These are phyloP conservation scores for Cyanodermella asteris DNA, from an alignment of 2,329 filamentous ascomycete genomes.

Conservation along the genomic window DNA sequence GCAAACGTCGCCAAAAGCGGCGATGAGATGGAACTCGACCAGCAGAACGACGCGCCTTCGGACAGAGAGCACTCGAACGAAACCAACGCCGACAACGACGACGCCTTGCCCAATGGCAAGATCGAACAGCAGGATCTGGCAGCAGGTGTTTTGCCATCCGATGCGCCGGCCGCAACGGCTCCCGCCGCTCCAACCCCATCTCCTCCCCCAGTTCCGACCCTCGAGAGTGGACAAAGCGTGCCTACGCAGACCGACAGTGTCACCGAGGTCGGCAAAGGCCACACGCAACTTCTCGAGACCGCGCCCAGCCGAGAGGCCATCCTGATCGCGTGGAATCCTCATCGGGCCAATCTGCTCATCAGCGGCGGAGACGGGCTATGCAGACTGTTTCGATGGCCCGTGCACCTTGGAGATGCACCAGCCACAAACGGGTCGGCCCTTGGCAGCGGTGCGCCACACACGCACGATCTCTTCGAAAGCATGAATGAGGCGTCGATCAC, in stretches of 20 bases:
- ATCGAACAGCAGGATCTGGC: slow-evolving; percentile 6
- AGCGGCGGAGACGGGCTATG: slow-evolving; percentile 22
- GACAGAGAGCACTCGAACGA: slow-evolving; percentile 1
- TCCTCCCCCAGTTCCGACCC: slow-evolving; percentile 15
- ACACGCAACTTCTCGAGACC: slow-evolving; percentile 21
- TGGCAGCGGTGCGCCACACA: slow-evolving; percentile 5
- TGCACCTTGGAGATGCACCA: too few species aligned
- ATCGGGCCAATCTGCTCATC: slow-evolving; percentile 19
- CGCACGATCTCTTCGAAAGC: slow-evolving; percentile 15
- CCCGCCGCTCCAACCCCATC: slow-evolving; percentile 8
- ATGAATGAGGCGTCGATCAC: slow-evolving; percentile 18
- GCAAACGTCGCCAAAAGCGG: slow-evolving; percentile 11
- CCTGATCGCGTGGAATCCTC: slow-evolving; percentile 21
- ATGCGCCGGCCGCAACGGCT: slow-evolving; percentile 6
- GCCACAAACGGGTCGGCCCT: slow-evolving; percentile 14
- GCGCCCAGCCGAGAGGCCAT: slow-evolving; percentile 18
- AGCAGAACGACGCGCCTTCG: slow-evolving; percentile 10
- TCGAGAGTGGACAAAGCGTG: slow-evolving; percentile 22
- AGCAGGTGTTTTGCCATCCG: slow-evolving; percentile 18
- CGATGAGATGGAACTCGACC: slow-evolving; percentile 20
- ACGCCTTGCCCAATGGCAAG: slow-evolving; percentile 11
- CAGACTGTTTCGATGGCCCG: too few species aligned
- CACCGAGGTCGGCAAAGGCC: slow-evolving; percentile 21
- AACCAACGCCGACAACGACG: slow-evolving; percentile 6
- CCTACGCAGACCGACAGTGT: slow-evolving; percentile 28